Evolutionary conservation across 805 yeast species (phyloP), one percentile per base, ranked within the genome.

Genomic region (Saccharomycopsis selenospora): DNA sequence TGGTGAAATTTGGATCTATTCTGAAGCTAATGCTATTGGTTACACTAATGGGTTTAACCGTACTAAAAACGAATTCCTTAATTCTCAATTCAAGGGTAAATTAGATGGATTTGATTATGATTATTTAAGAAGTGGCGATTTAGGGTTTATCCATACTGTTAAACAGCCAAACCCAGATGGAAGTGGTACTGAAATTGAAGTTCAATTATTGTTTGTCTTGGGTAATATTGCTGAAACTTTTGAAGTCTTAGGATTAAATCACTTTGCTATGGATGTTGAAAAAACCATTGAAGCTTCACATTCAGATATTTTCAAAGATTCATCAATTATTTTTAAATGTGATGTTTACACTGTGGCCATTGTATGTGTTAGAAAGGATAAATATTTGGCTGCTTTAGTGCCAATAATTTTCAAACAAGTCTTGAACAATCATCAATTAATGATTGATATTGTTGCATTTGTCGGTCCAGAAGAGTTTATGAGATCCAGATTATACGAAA

Each of bases 1-100:
- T 63, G 99, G 99, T 28, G 99, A 93, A 66, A 88, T 93, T 36
- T 93, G 98, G 98, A 95, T 91, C 2, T 78, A 85, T 54, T 85
- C 95, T 1, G 95, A 88, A 55, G 95, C 91, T 0, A 89, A 84
- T 56, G 82, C 80, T 25, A 63, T 71, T 10, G 76, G 78, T 4
- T 82, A 79, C 61, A 76, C 78, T 36, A 70, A 75, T 45, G 79
- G 79, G 2, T 53, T 54, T 18, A 49, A 47, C 22, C 41, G 40
- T 20, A 40, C 40, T 13, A 72, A 71, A 1, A 68, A 72, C 7
- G 64, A 67, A 10, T 77, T 81, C 55, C 70, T 70, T 4, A 59
- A 59, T 28, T 53, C 57, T 7, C 85, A 85, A 55, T 78, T 85
- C 55, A 64, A 67, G 22, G 91, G 89, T 13, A 75, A 71, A 47